Percentiles rank a stretch among this genome's conserved stretches.
Evolutionary conservation across 768 basidiomycete genomes (phyloP).

Genomic region (Inosperma sp.): DNA sequence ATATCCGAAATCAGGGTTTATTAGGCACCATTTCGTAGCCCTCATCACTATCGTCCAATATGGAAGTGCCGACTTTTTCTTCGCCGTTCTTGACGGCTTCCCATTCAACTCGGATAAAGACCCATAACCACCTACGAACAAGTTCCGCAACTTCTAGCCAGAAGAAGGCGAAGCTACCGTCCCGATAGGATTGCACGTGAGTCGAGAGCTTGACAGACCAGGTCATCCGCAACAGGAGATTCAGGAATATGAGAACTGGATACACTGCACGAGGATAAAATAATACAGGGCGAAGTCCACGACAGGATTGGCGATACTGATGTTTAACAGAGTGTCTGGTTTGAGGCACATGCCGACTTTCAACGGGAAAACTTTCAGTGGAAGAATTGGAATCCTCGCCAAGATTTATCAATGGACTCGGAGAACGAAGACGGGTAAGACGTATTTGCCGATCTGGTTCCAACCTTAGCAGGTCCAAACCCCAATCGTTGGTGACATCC

Average conservation of each 20-base stretch:
- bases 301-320: conserved; percentile 42
- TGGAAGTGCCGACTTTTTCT: conserved; percentile 27
- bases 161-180: conserved; percentile 81
- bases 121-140: conserved; percentile 94
- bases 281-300: conserved; percentile 69
- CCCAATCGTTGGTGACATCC: conserved; percentile 99
- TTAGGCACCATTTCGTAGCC: conserved; percentile 42
- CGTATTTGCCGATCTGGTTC: conserved; percentile 33
- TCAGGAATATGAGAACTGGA: conserved; percentile 75
- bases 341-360: conserved; percentile 9
- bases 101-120: conserved; percentile 96
- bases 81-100: conserved; percentile 66
- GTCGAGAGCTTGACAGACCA: conserved; percentile 91
- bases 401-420: conserved; percentile 20
- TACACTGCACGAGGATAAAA: conserved; percentile 81
- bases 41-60: conserved; percentile 26
- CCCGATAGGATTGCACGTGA: conserved; percentile 73
- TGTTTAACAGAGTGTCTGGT: conserved; percentile 23
- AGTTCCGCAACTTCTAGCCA: conserved; percentile 89
- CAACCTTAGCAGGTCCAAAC: conserved; percentile 65
- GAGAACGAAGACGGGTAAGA: conserved; percentile 45
- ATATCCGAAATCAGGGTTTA: conserved; percentile 16
- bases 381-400: conserved; percentile 18
- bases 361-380: conserved; percentile 20
- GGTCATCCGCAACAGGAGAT: conserved; percentile 84